A percentile compares a stretch with the other conserved stretches of the same genome.
These are phyloP conservation scores for Coniophora puteana DNA, from an alignment of 1,284 basidiomycete genomes.

Conservation along the genomic window DNA sequence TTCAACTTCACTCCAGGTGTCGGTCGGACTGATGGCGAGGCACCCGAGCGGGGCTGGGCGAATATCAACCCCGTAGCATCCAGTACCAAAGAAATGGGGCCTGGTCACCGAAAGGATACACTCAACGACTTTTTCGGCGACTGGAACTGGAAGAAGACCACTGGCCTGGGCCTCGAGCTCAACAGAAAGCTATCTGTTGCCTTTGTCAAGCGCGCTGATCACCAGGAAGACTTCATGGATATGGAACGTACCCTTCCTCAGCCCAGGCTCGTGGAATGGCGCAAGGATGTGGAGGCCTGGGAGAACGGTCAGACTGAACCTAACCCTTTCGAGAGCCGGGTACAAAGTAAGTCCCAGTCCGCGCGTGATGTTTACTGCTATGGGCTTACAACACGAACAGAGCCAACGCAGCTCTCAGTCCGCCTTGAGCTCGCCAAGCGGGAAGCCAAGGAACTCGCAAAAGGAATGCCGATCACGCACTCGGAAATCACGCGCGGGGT, in stretches of 20 bases:
- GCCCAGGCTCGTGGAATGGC: neutral
- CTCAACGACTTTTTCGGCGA: constrained; percentile 1
- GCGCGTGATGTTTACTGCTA: neutral
- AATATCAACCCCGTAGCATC: constrained; percentile 11
- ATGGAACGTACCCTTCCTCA: neutral
- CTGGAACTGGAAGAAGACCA: constrained; percentile 2
- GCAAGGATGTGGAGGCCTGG: constrained; percentile 2
- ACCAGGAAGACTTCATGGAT: neutral
- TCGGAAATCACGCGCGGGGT: neutral
- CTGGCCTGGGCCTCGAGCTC: neutral
- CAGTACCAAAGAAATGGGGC: constrained; percentile 2
- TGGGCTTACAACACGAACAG: neutral
- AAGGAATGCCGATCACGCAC: neutral
- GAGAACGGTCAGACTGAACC: neutral
- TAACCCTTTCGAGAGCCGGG: neutral
- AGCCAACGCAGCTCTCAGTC: neutral
- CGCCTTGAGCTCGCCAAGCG: neutral
- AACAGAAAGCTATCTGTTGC: neutral
- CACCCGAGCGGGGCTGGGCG: constrained; percentile 17
- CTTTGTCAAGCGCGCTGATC: neutral
- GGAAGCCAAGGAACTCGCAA: neutral
- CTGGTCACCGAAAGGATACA: neutral
- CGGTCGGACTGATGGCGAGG: constrained; percentile 12
- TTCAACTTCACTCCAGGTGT: neutral
- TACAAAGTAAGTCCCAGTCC: neutral